A percentile compares a stretch with the other conserved stretches of the same genome.
Conservation (phyloP, 768 basidiomycete species). For the Leccinum olivaceopallidum region DNA sequence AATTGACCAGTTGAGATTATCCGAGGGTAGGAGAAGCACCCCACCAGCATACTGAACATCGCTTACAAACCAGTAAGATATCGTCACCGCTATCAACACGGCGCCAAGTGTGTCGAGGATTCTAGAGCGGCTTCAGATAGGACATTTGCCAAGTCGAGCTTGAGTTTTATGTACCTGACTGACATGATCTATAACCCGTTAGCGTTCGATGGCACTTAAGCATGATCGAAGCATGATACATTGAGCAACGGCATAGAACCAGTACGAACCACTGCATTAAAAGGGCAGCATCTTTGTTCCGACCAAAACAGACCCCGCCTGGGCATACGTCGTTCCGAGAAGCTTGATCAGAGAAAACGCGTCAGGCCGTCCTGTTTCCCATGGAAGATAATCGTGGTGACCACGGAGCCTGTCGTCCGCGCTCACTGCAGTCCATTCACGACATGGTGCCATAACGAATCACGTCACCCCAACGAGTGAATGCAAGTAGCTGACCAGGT, state of each 20-base stretch:
- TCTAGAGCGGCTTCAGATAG: not conserved
- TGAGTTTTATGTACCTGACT: not conserved
- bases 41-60: not conserved
- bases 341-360: not conserved
- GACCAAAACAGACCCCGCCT: conserved; percentile 8
- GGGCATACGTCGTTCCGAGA: conserved; percentile 7
- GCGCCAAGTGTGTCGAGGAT: not conserved
- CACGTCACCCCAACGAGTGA: conserved; percentile 3
- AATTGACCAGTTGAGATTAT: not conserved
- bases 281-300: not conserved
- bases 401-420: conserved; percentile 2
- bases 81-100: not conserved
- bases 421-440: not conserved
- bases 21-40: not conserved
- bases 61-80: not conserved
- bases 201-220: not conserved
- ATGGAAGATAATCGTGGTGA: not conserved
- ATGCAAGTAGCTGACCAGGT: not conserved
- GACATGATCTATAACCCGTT: not conserved
- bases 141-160: not conserved
- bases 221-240: not conserved
- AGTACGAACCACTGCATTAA: conserved; percentile 3
- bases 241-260: not conserved
- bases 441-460: not conserved
- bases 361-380: not conserved